phyloP scores from a whole-genome alignment of 352 stramenopile species.

The Elongisporangium undulatum region DNA sequence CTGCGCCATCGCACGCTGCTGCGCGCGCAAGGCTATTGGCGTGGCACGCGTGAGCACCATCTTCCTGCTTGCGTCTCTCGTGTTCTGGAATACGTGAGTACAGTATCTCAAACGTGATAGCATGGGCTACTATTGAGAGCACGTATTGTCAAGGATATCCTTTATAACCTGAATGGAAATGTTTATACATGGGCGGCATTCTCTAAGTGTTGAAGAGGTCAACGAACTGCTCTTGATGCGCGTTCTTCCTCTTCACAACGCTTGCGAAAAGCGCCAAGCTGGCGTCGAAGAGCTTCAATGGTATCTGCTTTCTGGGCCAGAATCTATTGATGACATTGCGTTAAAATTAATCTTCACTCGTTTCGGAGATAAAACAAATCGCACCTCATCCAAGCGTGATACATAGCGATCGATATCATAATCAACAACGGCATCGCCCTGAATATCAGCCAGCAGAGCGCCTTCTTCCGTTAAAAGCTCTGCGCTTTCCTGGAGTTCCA shows the following conservation, averaged over 20 bases:
- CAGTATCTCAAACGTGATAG: too few relatives aligned
- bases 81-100: neutral
- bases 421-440: conserved; percentile 86
- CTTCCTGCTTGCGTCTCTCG: neutral
- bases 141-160: too few relatives aligned
- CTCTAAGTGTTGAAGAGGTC: conserved; percentile 15
- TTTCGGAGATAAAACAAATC: neutral
- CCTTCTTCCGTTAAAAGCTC: conserved; percentile 97
- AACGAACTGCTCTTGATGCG: conserved; percentile 38
- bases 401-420: conserved; percentile 96
- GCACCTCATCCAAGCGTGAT: conserved; percentile 81
- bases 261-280: conserved; percentile 77
- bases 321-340: conserved; percentile 47
- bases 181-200: neutral
- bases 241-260: conserved; percentile 84
- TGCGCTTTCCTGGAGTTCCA: conserved; percentile 87
- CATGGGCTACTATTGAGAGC: neutral
- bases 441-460: conserved; percentile 75
- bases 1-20: neutral
- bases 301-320: conserved; percentile 90
- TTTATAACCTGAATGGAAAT: neutral
- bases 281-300: conserved; percentile 79
- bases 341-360: neutral
- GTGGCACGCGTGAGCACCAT: neutral
- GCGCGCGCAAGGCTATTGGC: neutral